phyloP scores from a whole-genome alignment of 148 eudicot genomes.

The Rhododendron mucronatum region DNA sequence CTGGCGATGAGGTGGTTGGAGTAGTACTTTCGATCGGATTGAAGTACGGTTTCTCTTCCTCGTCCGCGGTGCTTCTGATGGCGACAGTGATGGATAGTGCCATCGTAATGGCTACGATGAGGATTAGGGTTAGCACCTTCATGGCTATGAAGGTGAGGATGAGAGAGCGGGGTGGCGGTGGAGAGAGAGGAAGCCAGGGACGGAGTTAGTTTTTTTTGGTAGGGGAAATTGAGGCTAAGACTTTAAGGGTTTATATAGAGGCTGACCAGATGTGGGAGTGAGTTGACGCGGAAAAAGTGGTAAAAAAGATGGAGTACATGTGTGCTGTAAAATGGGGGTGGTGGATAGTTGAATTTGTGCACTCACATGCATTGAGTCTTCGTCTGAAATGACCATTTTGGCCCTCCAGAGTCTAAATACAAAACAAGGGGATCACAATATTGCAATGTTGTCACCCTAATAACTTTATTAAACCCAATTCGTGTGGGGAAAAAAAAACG shows the following conservation, averaged over 20 bases:
- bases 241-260: constrained; percentile 15
- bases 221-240: not conserved
- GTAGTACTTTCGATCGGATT: not conserved
- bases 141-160: not conserved
- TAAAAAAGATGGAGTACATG: not conserved
- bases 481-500: not conserved
- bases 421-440: not conserved
- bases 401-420: not conserved
- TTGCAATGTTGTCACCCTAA: not conserved
- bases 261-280: constrained; percentile 5
- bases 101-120: constrained; percentile 29
- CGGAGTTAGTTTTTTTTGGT: not conserved
- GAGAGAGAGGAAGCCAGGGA: not conserved
- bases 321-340: constrained; percentile 13
- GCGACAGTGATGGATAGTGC: constrained; percentile 19
- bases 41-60: not conserved
- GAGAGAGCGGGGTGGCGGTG: not conserved
- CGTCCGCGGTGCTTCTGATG: not conserved
- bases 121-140: constrained; percentile 16
- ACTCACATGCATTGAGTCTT: not conserved
- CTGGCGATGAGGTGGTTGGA: not conserved
- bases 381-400: not conserved
- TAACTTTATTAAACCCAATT: too few relatives aligned
- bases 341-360: not conserved
- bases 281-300: constrained; percentile 42